phyloP scores from a whole-genome alignment of 495 filamentous ascomycete genomes.

The Cairneyella variabilis region DNA sequence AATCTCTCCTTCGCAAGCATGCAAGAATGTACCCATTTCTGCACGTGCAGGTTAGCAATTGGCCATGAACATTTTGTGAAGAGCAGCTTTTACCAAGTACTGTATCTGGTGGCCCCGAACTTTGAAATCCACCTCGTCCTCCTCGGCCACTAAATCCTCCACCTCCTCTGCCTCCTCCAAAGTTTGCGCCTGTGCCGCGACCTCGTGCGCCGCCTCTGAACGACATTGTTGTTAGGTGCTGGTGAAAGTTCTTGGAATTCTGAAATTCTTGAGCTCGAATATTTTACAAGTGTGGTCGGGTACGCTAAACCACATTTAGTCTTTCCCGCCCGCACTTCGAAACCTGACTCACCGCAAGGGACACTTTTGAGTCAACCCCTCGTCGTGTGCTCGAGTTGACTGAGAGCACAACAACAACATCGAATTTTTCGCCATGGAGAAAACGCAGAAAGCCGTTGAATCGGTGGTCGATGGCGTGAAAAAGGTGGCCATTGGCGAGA shows the following conservation, averaged over 20 bases:
- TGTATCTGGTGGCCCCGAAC: constrained; percentile 48
- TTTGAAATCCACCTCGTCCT: constrained; percentile 50
- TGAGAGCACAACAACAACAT: constrained; percentile 8
- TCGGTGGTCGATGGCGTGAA: constrained; percentile 42
- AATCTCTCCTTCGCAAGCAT: constrained; percentile 94
- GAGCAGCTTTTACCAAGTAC: constrained; percentile 32
- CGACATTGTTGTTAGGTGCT: constrained; percentile 23
- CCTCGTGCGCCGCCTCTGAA: constrained; percentile 28
- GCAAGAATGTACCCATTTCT: constrained; percentile 93
- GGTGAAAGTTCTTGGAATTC: constrained; percentile 6
- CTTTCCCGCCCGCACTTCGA: no score
- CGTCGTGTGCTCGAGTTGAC: not conserved
- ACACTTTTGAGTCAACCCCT: no score
- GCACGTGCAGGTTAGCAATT: constrained; percentile 6
- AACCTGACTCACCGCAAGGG: no score
- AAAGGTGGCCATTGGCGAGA: constrained; percentile 44
- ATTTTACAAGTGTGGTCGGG: no score
- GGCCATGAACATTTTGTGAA: not conserved
- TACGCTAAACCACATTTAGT: no score
- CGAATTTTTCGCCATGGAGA: constrained; percentile 21
- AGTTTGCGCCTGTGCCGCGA: constrained; percentile 30
- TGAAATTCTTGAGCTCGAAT: constrained; percentile 5
- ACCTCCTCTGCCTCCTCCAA: constrained; percentile 40
- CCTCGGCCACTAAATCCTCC: constrained; percentile 50
- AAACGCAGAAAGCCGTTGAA: constrained; percentile 28